These are phyloP conservation scores for Spirogloea muscicola DNA, from an alignment of 139 green algal species.

Conservation along the genomic window DNA sequence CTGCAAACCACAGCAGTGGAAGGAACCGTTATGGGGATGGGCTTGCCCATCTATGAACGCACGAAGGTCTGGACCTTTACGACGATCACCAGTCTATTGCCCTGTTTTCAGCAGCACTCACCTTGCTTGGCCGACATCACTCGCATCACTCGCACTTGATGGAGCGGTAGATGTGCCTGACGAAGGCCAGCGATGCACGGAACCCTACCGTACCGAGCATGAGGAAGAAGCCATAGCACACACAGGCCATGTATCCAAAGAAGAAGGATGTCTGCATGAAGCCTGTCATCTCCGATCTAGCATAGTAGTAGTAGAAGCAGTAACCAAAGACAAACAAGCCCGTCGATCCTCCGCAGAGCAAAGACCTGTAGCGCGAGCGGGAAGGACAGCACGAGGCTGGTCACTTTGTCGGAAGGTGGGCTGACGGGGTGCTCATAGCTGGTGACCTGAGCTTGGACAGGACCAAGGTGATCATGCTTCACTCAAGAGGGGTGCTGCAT, in stretches of 20 bases:
- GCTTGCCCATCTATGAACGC: no score
- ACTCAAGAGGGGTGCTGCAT: no score
- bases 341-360: slow-evolving; percentile 94
- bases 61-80: no score
- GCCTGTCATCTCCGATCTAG: slow-evolving; percentile 60
- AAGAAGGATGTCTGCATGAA: slow-evolving; percentile 63
- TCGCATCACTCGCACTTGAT: slow-evolving; percentile 73
- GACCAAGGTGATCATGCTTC: no score
- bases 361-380: slow-evolving; percentile 55
- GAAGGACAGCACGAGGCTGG: slow-evolving; percentile 9
- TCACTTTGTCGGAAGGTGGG: no score
- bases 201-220: slow-evolving; percentile 86
- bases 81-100: no score
- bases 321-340: slow-evolving; percentile 93
- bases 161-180: slow-evolving; percentile 70
- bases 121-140: no score
- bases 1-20: no score
- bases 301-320: slow-evolving; percentile 96
- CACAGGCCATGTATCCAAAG: slow-evolving; percentile 57
- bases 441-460: no score
- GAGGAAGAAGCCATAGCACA: slow-evolving; percentile 60
- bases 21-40: no score
- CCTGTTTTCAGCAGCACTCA: no score
- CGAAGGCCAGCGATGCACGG: slow-evolving; percentile 72
- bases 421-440: no score